A percentile compares a stretch with the other conserved stretches of the same genome.
Evolutionary conservation across 106 monocot species (phyloP).

Genomic region (Acorus gramineus): DNA sequence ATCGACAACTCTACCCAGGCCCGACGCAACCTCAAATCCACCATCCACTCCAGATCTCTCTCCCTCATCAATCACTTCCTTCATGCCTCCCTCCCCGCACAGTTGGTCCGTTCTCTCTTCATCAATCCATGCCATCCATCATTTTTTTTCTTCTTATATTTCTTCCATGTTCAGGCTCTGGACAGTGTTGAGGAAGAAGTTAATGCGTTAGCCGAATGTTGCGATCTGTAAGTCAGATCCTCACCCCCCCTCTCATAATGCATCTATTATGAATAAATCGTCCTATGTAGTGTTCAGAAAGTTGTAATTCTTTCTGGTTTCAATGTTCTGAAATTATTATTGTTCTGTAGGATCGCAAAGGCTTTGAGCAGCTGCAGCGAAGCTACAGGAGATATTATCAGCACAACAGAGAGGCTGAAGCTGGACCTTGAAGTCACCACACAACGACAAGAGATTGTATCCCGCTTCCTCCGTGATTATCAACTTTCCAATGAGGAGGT

Average conservation of each 20-base stretch:
- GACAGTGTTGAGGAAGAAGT: conserved; percentile 74
- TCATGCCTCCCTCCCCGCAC: conserved; percentile 78
- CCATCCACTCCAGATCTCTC: conserved; percentile 71
- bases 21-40: conserved; percentile 85
- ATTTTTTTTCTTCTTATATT: not conserved
- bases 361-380: conserved; percentile 64
- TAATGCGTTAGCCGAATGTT: conserved; percentile 55
- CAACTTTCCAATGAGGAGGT: conserved; percentile 97
- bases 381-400: conserved; percentile 87
- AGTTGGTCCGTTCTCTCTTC: conserved; percentile 26
- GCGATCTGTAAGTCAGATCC: conserved; percentile 55
- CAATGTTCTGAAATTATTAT: conserved; percentile 1
- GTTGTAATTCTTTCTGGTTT: not conserved
- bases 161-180: conserved; percentile 30
- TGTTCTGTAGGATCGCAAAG: conserved; percentile 52
- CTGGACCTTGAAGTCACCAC: conserved; percentile 85
- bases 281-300: too few species aligned
- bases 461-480: conserved; percentile 90
- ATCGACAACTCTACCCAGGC: conserved; percentile 72
- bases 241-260: not conserved
- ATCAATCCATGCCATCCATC: not conserved
- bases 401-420: conserved; percentile 80
- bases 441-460: conserved; percentile 87
- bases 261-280: too few species aligned
- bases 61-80: conserved; percentile 89